Conservation (phyloP, 768 basidiomycete species). For the Xanthoconium stramineum region DNA sequence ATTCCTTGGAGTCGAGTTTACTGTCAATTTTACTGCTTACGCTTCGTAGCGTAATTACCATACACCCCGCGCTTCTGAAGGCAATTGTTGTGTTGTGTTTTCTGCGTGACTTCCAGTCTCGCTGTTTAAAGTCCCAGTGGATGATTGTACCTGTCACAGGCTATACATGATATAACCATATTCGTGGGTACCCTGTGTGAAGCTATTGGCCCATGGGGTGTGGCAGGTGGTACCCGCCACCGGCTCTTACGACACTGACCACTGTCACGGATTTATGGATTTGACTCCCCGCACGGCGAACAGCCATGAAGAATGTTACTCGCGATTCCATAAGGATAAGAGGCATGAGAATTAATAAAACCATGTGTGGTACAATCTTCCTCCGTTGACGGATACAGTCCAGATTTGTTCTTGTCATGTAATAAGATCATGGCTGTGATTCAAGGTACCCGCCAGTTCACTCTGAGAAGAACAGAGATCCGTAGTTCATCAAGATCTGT, state of each 20-base stretch:
- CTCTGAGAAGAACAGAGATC: conserved; percentile 42
- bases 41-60: no score
- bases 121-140: no score
- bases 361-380: neutral
- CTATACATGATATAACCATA: neutral
- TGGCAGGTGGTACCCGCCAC: no score
- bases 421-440: neutral
- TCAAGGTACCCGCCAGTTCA: neutral
- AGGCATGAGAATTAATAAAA: conserved; percentile 3
- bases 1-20: no score
- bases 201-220: neutral
- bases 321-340: neutral
- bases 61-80: no score
- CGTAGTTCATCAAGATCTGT: conserved; percentile 61
- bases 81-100: no score
- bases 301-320: neutral
- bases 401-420: neutral
- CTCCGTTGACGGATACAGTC: neutral
- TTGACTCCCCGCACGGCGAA: neutral
- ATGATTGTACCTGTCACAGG: no score
- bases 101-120: no score
- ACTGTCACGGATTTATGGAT: neutral
- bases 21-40: no score
- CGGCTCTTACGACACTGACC: neutral
- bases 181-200: neutral